A percentile compares a stretch with the other conserved stretches of the same genome.
Conservation (phyloP, 352 stramenopile species). For the Hyaloperonospora brassicae region DNA sequence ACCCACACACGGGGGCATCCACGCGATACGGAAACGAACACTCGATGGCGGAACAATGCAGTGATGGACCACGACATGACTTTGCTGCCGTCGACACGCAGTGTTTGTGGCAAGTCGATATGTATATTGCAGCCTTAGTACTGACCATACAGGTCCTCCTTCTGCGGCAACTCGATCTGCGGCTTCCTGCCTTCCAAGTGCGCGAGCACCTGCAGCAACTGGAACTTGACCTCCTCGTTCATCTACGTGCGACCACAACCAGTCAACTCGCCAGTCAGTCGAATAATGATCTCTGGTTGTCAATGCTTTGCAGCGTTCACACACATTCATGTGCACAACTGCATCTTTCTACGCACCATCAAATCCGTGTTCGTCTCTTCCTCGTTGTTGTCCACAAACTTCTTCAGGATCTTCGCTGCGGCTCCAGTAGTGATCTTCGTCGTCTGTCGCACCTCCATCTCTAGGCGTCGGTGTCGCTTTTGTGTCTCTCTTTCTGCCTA, state of each 20-base stretch:
- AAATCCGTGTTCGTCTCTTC: conserved; percentile 55
- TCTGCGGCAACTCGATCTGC: conserved; percentile 28
- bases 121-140: conserved; percentile 17
- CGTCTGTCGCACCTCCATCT: conserved; percentile 64
- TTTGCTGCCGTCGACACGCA: conserved; percentile 3
- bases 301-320: not conserved
- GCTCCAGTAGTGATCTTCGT: conserved; percentile 53
- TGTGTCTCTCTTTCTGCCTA: too few relatives aligned
- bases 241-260: conserved; percentile 28
- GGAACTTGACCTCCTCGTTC: conserved; percentile 69
- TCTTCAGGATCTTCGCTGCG: conserved; percentile 67
- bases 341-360: conserved; percentile 35
- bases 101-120: conserved; percentile 16
- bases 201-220: conserved; percentile 64
- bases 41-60: not conserved
- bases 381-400: conserved; percentile 64
- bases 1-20: too few relatives aligned
- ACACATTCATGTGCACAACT: not conserved
- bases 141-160: conserved; percentile 19
- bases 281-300: not conserved
- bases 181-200: conserved; percentile 49
- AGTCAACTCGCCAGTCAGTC: conserved; percentile 1
- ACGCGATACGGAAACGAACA: too few relatives aligned
- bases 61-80: not conserved
- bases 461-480: not conserved